A percentile compares a stretch with the other conserved stretches of the same genome.
phyloP scores from a whole-genome alignment of 805 yeast species.

The Starmerella khaoyaiensis region DNA sequence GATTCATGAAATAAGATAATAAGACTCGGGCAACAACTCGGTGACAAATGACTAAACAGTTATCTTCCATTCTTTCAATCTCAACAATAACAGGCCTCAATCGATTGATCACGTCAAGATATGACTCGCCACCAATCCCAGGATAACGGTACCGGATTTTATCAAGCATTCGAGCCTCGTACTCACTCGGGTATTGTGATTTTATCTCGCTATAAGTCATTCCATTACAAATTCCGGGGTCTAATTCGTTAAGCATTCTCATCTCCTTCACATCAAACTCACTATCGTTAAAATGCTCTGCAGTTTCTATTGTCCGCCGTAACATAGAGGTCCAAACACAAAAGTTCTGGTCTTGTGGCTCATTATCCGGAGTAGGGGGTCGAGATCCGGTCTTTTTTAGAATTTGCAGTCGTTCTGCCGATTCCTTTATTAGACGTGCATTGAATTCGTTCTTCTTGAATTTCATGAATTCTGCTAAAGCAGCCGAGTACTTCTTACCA shows the following conservation, averaged over 20 bases:
- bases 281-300: slow-evolving; percentile 59
- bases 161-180: slow-evolving; percentile 56
- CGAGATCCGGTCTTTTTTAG: slow-evolving; percentile 27
- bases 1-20: slow-evolving; percentile 76
- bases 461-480: slow-evolving; percentile 62
- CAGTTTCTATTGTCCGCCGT: slow-evolving; percentile 63
- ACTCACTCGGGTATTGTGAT: slow-evolving; percentile 59
- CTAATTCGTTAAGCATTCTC: slow-evolving; percentile 86
- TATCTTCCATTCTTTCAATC: slow-evolving; percentile 81
- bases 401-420: slow-evolving; percentile 35
- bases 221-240: slow-evolving; percentile 87
- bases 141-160: slow-evolving; percentile 85
- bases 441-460: slow-evolving; percentile 59
- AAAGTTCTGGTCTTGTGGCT: slow-evolving; percentile 54
- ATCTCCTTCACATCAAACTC: slow-evolving; percentile 69
- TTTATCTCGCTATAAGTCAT: slow-evolving; percentile 84
- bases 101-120: slow-evolving; percentile 82
- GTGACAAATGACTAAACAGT: slow-evolving; percentile 70
- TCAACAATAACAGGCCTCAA: slow-evolving; percentile 83
- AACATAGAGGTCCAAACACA: slow-evolving; percentile 92
- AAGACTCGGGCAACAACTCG: slow-evolving; percentile 82
- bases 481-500: slow-evolving; percentile 60
- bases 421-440: slow-evolving; percentile 43
- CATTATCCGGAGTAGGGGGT: slow-evolving; percentile 26
- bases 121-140: slow-evolving; percentile 94